These are phyloP conservation scores for Fraxinus sp. DNA, from an alignment of 305 asterid genomes.

Conservation along the genomic window DNA sequence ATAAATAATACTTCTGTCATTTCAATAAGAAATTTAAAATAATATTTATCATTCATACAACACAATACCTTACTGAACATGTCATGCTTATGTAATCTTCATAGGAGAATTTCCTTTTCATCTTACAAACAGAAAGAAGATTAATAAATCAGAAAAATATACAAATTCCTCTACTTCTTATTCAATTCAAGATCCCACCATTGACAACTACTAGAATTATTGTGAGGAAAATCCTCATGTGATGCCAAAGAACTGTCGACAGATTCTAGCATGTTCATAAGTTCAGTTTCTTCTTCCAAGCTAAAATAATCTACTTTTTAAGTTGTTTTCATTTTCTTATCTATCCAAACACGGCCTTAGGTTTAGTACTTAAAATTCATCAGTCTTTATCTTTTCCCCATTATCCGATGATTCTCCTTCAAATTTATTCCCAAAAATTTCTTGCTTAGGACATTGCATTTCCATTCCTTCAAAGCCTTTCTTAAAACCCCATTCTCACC, in stretches of 20 bases:
- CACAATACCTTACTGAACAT: neutral
- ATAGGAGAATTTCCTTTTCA: neutral
- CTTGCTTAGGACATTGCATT: neutral
- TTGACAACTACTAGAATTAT: slow-evolving; percentile 20
- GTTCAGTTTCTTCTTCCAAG: neutral
- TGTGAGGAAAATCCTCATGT: slow-evolving; percentile 29
- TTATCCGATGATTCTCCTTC: neutral
- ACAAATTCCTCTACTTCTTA: neutral
- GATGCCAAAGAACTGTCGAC: slow-evolving; percentile 24
- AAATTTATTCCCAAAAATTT: neutral
- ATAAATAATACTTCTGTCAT: too few relatives aligned
- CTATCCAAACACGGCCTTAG: neutral
- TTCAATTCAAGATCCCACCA: slow-evolving; percentile 41
- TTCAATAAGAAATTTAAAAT: too few relatives aligned
- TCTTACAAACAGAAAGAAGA: neutral
- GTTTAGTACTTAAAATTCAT: neutral
- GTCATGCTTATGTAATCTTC: neutral
- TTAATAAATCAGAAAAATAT: neutral
- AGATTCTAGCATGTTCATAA: slow-evolving; percentile 20
- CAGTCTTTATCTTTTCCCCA: neutral
- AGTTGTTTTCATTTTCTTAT: neutral
- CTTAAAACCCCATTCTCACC: too few relatives aligned
- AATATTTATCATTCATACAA: too few relatives aligned
- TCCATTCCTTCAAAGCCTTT: neutral
- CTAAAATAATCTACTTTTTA: neutral